Percentiles rank a stretch among this genome's conserved stretches.
phyloP scores from a whole-genome alignment of 2,329 filamentous ascomycete genomes.

The Monosporascus sp. region DNA sequence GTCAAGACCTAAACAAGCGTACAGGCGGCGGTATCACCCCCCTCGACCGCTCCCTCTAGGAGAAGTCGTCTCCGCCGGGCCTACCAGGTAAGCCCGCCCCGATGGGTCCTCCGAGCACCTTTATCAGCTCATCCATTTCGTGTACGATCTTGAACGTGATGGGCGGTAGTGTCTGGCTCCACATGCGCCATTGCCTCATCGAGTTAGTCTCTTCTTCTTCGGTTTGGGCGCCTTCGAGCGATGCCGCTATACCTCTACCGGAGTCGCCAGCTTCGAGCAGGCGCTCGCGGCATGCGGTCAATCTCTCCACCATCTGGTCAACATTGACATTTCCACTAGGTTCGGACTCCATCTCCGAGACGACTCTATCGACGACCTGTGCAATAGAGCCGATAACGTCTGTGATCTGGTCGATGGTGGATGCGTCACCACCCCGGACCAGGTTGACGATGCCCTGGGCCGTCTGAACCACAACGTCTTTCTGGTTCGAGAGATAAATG shows the following conservation, averaged over 20 bases:
- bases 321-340: conserved; percentile 40
- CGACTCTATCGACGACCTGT: conserved; percentile 64
- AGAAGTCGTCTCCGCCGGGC: conserved; percentile 3
- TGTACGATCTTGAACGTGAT: conserved; percentile 84
- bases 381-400: conserved; percentile 68
- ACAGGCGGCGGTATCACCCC: background rate
- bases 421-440: conserved; percentile 57
- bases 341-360: conserved; percentile 62
- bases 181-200: conserved; percentile 45
- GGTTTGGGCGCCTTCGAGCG: conserved; percentile 43
- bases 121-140: conserved; percentile 72
- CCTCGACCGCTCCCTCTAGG: conserved; percentile 2
- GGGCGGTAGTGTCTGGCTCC: conserved; percentile 69
- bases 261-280: conserved; percentile 60
- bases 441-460: conserved; percentile 76
- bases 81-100: background rate
- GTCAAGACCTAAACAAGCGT: too few species aligned
- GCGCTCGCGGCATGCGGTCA: conserved; percentile 60
- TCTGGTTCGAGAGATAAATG: conserved; percentile 80
- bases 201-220: conserved; percentile 37
- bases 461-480: conserved; percentile 69
- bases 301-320: conserved; percentile 47
- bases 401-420: conserved; percentile 57
- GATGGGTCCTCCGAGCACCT: conserved; percentile 4
- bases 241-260: conserved; percentile 52